A percentile compares a stretch with the other conserved stretches of the same genome.
Conservation (phyloP, 805 yeast genomes). For the Nakazawaea wickerhamii region DNA sequence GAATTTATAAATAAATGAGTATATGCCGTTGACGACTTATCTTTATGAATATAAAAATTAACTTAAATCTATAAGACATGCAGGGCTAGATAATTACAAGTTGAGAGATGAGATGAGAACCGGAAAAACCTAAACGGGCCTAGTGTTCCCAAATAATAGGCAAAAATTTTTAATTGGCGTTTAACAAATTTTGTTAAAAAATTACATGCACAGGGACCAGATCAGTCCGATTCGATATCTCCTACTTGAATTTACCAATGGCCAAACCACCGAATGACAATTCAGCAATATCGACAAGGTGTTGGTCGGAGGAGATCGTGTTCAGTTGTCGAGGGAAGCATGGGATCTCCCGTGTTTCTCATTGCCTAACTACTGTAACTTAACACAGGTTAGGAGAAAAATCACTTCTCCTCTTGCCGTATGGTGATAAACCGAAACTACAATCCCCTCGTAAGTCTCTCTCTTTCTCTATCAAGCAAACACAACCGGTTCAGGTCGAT, state of each 20-base stretch:
- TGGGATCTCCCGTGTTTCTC: no score
- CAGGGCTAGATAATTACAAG: not conserved
- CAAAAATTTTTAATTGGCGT: no score
- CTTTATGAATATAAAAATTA: no score
- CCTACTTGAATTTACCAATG: no score
- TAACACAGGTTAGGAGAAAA: not conserved
- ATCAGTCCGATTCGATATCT: slow-evolving; percentile 2
- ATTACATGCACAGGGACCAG: not conserved
- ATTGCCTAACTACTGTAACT: no score
- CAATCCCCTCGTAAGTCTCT: not conserved
- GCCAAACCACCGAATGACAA: not conserved
- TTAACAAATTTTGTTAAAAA: no score
- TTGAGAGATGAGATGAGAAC: not conserved
- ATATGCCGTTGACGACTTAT: not conserved
- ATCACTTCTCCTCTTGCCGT: not conserved
- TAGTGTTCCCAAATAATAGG: no score
- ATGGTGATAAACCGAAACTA: not conserved
- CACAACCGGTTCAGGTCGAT: no score
- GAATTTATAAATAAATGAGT: not conserved
- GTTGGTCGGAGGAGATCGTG: not conserved
- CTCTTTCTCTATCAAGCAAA: not conserved
- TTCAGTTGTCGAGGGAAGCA: no score
- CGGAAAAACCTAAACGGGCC: no score
- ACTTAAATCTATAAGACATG: no score
- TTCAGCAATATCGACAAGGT: not conserved